Percentiles rank a stretch among this genome's conserved stretches.
These are phyloP conservation scores for Discostella stelligeroides DNA, from an alignment of 108 stramenopile species.

Conservation along the genomic window DNA sequence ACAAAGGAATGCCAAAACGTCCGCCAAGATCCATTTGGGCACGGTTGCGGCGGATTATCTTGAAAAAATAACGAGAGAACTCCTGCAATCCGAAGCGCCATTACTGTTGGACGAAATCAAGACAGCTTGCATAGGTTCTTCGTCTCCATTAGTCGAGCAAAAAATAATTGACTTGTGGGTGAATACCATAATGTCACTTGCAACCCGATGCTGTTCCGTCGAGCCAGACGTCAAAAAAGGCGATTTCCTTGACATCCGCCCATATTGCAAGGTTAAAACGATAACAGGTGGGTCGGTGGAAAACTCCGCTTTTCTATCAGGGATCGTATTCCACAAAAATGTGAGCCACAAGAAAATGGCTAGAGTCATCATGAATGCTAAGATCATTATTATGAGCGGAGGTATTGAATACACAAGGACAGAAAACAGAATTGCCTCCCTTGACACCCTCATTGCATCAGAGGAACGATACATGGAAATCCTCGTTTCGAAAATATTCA, in stretches of 20 bases:
- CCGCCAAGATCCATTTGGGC: constrained; percentile 56
- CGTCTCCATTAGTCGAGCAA: constrained; percentile 22
- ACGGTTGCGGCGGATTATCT: constrained; percentile 67
- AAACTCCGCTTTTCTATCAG: constrained; percentile 90
- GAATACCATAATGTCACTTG: constrained; percentile 73
- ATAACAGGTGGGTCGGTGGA: constrained; percentile 84
- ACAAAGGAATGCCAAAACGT: constrained; percentile 38
- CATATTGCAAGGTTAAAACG: constrained; percentile 69
- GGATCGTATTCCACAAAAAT: constrained; percentile 90
- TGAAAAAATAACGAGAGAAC: constrained; percentile 66
- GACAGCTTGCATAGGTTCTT: constrained; percentile 20
- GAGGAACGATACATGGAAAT: constrained; percentile 96
- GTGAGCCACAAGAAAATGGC: constrained; percentile 90
- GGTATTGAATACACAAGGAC: constrained; percentile 93
- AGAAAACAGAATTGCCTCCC: constrained; percentile 81
- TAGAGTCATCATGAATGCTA: constrained; percentile 71
- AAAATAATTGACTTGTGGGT: constrained; percentile 61
- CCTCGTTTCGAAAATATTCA: constrained; percentile 88
- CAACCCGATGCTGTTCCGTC: constrained; percentile 85
- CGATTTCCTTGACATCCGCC: constrained; percentile 73
- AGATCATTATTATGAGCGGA: constrained; percentile 90
- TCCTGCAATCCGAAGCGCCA: constrained; percentile 75
- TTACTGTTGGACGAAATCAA: constrained; percentile 59
- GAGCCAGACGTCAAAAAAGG: constrained; percentile 89
- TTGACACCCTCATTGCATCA: constrained; percentile 92